Evolutionary conservation across 2,329 filamentous ascomycete genomes (phyloP).

Genomic region (Emericellopsis atlantica): DNA sequence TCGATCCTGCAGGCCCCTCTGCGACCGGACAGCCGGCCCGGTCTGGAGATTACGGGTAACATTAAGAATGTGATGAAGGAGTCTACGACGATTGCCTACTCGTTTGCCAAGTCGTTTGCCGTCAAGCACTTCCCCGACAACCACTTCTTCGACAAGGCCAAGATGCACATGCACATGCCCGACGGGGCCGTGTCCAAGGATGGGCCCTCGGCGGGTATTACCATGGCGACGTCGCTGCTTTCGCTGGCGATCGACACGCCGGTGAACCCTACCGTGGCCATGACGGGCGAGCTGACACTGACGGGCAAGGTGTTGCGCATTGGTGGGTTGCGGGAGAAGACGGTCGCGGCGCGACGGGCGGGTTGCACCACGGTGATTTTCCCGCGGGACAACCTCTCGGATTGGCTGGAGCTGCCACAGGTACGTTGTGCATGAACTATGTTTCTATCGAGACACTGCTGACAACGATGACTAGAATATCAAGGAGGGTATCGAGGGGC

Average conservation of each 20-base stretch:
- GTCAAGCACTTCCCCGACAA: slow-evolving; percentile 79
- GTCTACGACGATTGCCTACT: slow-evolving; percentile 89
- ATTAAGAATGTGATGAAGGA: slow-evolving; percentile 97
- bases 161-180: slow-evolving; percentile 89
- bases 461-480: slow-evolving; percentile 59
- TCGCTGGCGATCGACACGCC: slow-evolving; percentile 70
- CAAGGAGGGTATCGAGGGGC: slow-evolving; percentile 88
- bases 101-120: slow-evolving; percentile 83
- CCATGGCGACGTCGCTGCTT: slow-evolving; percentile 90
- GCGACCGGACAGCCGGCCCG: slow-evolving; percentile 58
- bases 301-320: slow-evolving; percentile 95
- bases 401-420: slow-evolving; percentile 95
- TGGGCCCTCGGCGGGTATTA: slow-evolving; percentile 85
- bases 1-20: slow-evolving; percentile 84
- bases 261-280: slow-evolving; percentile 78
- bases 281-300: slow-evolving; percentile 95
- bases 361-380: slow-evolving; percentile 92
- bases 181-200: slow-evolving; percentile 96
- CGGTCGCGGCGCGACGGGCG: slow-evolving; percentile 82
- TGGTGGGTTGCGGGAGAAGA: slow-evolving; percentile 91
- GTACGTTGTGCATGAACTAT: slow-evolving; percentile 41
- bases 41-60: slow-evolving; percentile 86
- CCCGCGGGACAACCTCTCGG: slow-evolving; percentile 86
- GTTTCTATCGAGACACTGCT: not conserved
- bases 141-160: slow-evolving; percentile 90